phyloP scores from a whole-genome alignment of 345 rosid species.

The Rubroshorea leprosula region DNA sequence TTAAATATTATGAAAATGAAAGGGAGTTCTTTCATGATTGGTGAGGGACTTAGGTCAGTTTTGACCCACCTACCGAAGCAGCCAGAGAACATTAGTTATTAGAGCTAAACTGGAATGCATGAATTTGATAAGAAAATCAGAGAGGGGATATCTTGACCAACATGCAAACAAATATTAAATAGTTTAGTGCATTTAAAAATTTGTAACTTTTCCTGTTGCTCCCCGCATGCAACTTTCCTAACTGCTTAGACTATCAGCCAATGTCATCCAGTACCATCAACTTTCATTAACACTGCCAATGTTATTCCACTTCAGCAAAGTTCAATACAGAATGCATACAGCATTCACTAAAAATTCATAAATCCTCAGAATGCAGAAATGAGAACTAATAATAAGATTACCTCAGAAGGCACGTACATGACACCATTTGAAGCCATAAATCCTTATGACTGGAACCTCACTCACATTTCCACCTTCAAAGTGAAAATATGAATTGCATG shows the following conservation, averaged over 20 bases:
- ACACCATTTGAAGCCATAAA: constrained; percentile 85
- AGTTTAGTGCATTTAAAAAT: no score
- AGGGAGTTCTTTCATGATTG: not conserved
- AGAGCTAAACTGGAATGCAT: not conserved
- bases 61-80: not conserved
- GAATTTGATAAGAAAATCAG: not conserved
- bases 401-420: constrained; percentile 80
- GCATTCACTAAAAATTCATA: not conserved
- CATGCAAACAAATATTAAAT: no score
- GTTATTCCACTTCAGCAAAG: no score
- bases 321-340: no score
- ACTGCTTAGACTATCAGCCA: no score
- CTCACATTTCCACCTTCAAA: constrained; percentile 69
- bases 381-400: constrained; percentile 22
- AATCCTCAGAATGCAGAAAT: not conserved
- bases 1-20: not conserved
- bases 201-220: no score
- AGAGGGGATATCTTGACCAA: no score
- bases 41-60: not conserved
- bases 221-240: no score
- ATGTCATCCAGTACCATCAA: no score
- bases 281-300: no score
- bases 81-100: not conserved
- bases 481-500: constrained; percentile 2
- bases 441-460: constrained; percentile 79